phyloP scores from a whole-genome alignment of 2,329 filamentous ascomycete species.

The Fusarium vanettenii region DNA sequence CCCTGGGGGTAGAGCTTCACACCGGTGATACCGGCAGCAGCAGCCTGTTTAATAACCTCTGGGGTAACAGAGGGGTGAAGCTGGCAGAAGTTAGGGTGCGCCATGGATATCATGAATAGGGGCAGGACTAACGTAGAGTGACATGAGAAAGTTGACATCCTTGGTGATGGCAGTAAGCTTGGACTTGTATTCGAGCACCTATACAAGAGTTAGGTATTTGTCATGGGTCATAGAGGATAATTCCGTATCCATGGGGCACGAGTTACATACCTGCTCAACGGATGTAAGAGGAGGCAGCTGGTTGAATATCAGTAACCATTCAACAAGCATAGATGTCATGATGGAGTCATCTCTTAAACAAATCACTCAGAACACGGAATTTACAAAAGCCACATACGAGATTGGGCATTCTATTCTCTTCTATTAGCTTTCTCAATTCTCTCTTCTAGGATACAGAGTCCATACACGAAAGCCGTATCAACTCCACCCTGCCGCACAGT shows the following conservation, averaged over 20 bases:
- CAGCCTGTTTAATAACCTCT: slow-evolving; percentile 78
- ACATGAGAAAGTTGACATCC: slow-evolving; percentile 78
- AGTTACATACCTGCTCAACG: slow-evolving; percentile 28
- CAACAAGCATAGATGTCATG: not conserved
- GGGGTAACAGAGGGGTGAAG: slow-evolving; percentile 73
- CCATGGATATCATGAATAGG: not conserved
- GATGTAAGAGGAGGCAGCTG: slow-evolving; percentile 36
- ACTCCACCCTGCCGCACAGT: slow-evolving; percentile 70
- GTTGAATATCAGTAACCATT: slow-evolving; percentile 4
- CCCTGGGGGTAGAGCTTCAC: slow-evolving; percentile 77
- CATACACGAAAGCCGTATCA: slow-evolving; percentile 68
- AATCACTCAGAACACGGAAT: not conserved
- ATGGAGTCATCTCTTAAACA: not conserved
- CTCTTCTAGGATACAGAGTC: slow-evolving; percentile 26
- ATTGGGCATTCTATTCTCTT: slow-evolving; percentile 64
- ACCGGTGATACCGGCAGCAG: slow-evolving; percentile 75
- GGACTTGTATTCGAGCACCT: slow-evolving; percentile 74
- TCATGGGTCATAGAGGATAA: not conserved
- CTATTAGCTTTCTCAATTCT: slow-evolving; percentile 33
- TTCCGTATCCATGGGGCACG: not conserved
- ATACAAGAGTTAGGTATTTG: not conserved
- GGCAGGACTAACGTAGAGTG: slow-evolving; percentile 65
- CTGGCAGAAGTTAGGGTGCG: slow-evolving; percentile 36
- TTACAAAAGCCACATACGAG: slow-evolving; percentile 54
- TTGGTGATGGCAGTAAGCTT: slow-evolving; percentile 70